Percentiles rank a stretch among this genome's conserved stretches.
These are phyloP conservation scores for Mycocentrospora acerina DNA, from an alignment of 2,329 filamentous ascomycete genomes.

Conservation along the genomic window DNA sequence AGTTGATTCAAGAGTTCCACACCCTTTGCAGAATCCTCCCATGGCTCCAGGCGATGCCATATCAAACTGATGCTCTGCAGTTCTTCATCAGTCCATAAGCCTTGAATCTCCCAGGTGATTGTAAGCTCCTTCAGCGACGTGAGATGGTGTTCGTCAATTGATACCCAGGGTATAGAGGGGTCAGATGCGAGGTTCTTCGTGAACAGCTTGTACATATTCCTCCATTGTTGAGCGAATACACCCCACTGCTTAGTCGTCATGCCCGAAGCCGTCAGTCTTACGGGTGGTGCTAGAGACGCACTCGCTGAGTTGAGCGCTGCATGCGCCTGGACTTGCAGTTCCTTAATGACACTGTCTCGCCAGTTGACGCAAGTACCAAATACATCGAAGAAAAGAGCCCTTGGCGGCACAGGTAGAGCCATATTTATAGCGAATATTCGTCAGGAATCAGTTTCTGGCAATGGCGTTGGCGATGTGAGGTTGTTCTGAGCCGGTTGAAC, in stretches of 20 bases:
- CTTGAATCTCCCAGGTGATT: conserved; percentile 55
- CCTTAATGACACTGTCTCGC: conserved; percentile 65
- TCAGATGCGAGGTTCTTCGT: conserved; percentile 55
- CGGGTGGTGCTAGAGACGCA: conserved; percentile 47
- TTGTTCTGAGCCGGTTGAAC: conserved; percentile 13
- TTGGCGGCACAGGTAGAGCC: conserved; percentile 39
- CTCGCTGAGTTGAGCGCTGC: conserved; percentile 50
- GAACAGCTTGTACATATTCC: conserved; percentile 63
- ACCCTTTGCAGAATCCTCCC: conserved; percentile 64
- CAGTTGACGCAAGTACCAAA: conserved; percentile 82
- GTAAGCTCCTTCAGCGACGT: conserved; percentile 64
- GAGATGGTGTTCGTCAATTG: conserved; percentile 71
- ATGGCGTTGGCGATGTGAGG: conserved; percentile 11
- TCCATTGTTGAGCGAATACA: conserved; percentile 70
- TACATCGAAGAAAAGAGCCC: conserved; percentile 71
- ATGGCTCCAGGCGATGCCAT: conserved; percentile 74
- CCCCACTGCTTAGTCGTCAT: conserved; percentile 63
- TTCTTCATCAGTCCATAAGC: conserved; percentile 56
- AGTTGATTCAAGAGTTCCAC: conserved; percentile 55
- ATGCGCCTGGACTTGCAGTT: conserved; percentile 56
- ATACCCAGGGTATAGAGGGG: conserved; percentile 57
- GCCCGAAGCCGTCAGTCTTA: conserved; percentile 52
- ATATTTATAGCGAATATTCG: conserved; percentile 18
- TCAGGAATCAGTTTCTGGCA: conserved; percentile 6
- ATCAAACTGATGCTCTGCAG: conserved; percentile 53